Base-by-base conservation (phyloP, 1,284 basidiomycete genomes). In the Lentinula novae-zelandiae region DNA sequence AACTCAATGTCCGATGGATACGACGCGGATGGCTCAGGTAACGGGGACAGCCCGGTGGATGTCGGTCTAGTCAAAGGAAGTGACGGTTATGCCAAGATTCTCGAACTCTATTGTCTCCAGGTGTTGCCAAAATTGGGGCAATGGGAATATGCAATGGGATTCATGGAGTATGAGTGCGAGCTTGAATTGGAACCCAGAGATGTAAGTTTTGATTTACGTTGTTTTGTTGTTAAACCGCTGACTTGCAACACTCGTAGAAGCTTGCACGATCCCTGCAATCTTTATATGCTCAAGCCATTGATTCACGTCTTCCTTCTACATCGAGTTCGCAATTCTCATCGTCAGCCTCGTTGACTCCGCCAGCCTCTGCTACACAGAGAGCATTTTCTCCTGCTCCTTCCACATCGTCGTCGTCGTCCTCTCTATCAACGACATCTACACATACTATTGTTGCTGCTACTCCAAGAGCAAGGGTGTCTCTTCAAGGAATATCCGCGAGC, bases 81-180 rank as follows among this genome's bases (percentile, higher is more conserved):
- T 0, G 78, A 80, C 6, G 85, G 82, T 6, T 92, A 93, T 66
- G 82, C 82, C 60, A 90, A 89, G 67, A 79, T 90, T 10, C 67
- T 93, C 42, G 89, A 91, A 65, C 71, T 90, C 15, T 93, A 92
- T 71, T 86, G 84, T 66, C 73, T 92, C 12, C 85, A 87, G 63
- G 73, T 92, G 33, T 73, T 93, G 31, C 87, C 90, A 0, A 82
- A 82, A 49, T 70, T 93, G 44, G 83, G 82, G 56, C 85, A 90
- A 64, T 93, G 90, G 90, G 84, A 87, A 31, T 90, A 91, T 68
- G 87, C 87, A 10, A 78, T 76, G 57, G 88, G 90, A 62, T 92
- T 91, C 67, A 67, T 93, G 62, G 76, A 82, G 54, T 88, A 89
- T 66, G 90, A 92, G 70, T 74, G 75, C 27, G 88, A 92, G 67